Evolutionary conservation across 768 basidiomycete genomes (phyloP).

Genomic region (Tubosaeta brunneosetosa): DNA sequence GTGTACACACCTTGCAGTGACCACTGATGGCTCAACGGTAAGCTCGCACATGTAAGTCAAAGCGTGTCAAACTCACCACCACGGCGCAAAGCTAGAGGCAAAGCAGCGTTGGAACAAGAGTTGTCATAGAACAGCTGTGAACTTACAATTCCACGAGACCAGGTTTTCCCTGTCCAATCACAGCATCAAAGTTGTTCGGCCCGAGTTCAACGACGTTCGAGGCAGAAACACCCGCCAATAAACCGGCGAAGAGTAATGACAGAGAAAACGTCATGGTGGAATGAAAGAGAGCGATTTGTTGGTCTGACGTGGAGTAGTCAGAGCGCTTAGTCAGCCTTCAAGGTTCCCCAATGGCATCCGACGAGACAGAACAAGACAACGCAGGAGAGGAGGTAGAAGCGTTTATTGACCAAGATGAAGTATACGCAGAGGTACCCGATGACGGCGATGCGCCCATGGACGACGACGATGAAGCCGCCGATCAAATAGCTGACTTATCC

Average conservation of each 20-base stretch:
- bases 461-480: constrained; percentile 49
- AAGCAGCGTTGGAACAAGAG: neutral
- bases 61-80: constrained; percentile 58
- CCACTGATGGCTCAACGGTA: constrained; percentile 43
- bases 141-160: constrained; percentile 90
- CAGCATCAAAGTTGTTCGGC: constrained; percentile 67
- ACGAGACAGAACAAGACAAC: constrained; percentile 27
- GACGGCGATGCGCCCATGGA: constrained; percentile 72
- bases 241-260: constrained; percentile 50
- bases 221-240: constrained; percentile 54
- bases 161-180: constrained; percentile 75
- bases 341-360: constrained; percentile 18
- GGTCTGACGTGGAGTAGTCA: constrained; percentile 28
- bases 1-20: constrained; percentile 72
- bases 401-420: constrained; percentile 64
- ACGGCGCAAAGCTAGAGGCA: constrained; percentile 68
- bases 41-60: neutral
- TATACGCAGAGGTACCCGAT: constrained; percentile 58
- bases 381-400: constrained; percentile 48
- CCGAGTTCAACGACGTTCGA: constrained; percentile 83
- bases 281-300: constrained; percentile 13
- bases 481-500: constrained; percentile 41
- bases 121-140: neutral
- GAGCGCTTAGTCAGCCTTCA: constrained; percentile 20
- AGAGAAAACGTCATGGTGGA: constrained; percentile 55